Evolutionary conservation across 345 rosid species (phyloP).

Genomic region (Eucalyptus cloeziana): DNA sequence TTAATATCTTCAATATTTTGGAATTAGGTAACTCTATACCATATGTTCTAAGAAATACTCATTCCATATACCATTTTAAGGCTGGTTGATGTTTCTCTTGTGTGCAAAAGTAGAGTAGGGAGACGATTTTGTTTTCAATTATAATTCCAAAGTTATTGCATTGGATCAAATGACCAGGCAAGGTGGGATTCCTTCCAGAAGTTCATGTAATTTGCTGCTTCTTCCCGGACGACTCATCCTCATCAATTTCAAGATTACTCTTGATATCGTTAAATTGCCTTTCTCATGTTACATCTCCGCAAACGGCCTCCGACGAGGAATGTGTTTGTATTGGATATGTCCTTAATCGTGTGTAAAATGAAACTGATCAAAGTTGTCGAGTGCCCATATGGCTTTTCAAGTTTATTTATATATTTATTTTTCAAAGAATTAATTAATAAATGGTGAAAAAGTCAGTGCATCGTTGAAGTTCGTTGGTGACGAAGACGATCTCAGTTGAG

Average conservation of each 20-base stretch:
- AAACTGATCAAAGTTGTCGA: not conserved
- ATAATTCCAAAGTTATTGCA: not conserved
- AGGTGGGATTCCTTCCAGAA: not conserved
- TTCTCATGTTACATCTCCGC: not conserved
- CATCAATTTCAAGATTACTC: not conserved
- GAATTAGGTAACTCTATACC: conserved; percentile 16
- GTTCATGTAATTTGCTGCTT: not conserved
- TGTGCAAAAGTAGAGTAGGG: not conserved
- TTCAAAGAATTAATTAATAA: not conserved
- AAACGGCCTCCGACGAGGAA: not conserved
- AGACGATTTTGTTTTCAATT: not conserved
- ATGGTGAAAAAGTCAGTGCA: not conserved
- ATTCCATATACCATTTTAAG: not conserved
- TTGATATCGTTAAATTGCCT: not conserved
- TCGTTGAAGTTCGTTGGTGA: not conserved
- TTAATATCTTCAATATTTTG: not conserved
- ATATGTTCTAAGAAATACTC: not conserved
- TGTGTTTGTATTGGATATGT: not conserved
- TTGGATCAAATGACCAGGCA: not conserved
- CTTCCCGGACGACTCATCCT: not conserved
- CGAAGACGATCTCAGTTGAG: not conserved
- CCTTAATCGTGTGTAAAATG: not conserved
- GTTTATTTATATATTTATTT: not conserved
- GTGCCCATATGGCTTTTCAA: not conserved
- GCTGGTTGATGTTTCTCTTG: not conserved